Base-by-base conservation (phyloP, 2,329 filamentous ascomycete genomes). In the Diplodia intermedia region DNA sequence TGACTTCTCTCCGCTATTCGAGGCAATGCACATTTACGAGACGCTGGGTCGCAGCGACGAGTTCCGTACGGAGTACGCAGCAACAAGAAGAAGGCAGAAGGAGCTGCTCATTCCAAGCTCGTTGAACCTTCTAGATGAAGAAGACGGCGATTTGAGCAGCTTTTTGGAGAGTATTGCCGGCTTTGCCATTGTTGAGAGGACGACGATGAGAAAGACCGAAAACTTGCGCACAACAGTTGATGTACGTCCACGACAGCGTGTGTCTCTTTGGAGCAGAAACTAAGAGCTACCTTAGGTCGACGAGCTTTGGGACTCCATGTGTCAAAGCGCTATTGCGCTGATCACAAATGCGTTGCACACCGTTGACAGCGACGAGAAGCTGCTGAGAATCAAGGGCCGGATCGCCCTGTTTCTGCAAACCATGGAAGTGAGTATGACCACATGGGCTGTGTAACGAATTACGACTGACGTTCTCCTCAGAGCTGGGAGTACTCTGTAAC, bases 301-400 rank as follows among this genome's bases (percentile, higher is more conserved):
- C 75, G 95, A 98, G 79, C 83, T 99, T 2, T 99, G 95, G 95
- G 94, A 98, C 74, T 97, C 94, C 0, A 95, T 98, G 92, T 98
- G 94, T 76, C 92, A 94, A 75, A 89, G 90, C 54, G 90, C 92
- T 0, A 93, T 98, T 72, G 86, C 86, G 9, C 83, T 98, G 57
- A 96, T 97, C 70, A 89, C 90, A 0, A 92, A 90, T 72, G 90
- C 92, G 0, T 82, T 99, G 4, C 86, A 87, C 61, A 88, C 89
- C 50, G 88, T 99, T n/a, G 89, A 89, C 69, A 95, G 96, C 76
- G 93, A 95, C 14, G 94, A 98, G 76, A 88, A 91, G 33, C 83
- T 99, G 43, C 83, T 98, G n/a, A 97, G 95, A 77, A 94, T 97
- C 75, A 99, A 99, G 79, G 93, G 93, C 55, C 88, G 96, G 31